Percentiles rank a stretch among this genome's conserved stretches.
Evolutionary conservation across 176 grass and related monocot species (phyloP).

Genomic region (Oryza glumipatula): DNA sequence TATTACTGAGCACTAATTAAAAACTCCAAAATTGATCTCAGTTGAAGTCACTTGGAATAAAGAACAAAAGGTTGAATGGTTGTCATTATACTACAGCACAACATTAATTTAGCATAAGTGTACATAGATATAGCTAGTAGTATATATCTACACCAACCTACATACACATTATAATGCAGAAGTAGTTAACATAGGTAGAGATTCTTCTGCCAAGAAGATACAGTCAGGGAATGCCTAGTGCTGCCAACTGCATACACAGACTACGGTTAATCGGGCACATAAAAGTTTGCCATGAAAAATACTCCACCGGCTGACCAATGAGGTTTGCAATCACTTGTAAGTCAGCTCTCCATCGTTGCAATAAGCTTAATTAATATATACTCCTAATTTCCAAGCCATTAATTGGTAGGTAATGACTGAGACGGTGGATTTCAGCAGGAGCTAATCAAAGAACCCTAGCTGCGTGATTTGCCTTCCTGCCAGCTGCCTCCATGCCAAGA

Average conservation of each 20-base stretch:
- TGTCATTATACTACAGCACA: background rate
- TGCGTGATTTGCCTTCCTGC: background rate
- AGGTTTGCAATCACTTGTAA: background rate
- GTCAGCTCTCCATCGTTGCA: background rate
- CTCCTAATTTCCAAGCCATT: background rate
- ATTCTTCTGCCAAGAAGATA: conserved; percentile 3
- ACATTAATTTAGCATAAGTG: background rate
- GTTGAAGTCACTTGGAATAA: background rate
- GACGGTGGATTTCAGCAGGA: background rate
- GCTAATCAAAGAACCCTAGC: background rate
- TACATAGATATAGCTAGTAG: background rate
- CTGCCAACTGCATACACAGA: background rate
- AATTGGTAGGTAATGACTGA: background rate
- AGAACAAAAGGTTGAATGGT: background rate
- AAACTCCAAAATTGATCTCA: background rate
- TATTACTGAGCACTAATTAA: no score
- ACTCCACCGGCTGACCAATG: background rate
- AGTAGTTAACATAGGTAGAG: background rate
- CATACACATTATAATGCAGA: background rate
- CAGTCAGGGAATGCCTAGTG: background rate
- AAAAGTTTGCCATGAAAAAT: conserved; percentile 21
- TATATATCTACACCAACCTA: conserved; percentile 20
- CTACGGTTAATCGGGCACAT: background rate
- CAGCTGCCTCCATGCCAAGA: background rate
- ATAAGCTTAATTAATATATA: background rate